phyloP scores from a whole-genome alignment of 1,284 basidiomycete genomes.

The Ustilago vetiveriae region DNA sequence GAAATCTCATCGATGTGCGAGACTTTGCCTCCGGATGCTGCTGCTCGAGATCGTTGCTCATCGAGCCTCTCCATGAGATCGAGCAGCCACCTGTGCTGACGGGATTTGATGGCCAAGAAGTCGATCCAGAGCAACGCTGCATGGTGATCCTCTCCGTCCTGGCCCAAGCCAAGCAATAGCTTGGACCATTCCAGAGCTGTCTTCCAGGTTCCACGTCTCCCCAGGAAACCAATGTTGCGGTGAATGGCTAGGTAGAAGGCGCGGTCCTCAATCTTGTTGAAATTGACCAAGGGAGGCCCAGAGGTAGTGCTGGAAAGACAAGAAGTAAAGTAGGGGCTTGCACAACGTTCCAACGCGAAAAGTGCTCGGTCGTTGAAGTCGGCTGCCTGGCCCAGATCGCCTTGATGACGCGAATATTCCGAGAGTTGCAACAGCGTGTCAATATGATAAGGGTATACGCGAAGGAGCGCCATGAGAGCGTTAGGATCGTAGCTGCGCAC shows the following conservation, averaged over 20 bases:
- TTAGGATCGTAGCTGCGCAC: conserved; percentile 62
- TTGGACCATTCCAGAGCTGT: conserved; percentile 66
- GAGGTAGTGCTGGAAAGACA: conserved; percentile 51
- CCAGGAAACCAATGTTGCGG: conserved; percentile 59
- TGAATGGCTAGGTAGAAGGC: conserved; percentile 64
- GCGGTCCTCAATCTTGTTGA: conserved; percentile 60
- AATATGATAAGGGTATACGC: conserved; percentile 65
- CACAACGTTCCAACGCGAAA: conserved; percentile 62
- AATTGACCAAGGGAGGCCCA: conserved; percentile 60
- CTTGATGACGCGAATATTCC: conserved; percentile 64
- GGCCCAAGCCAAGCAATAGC: conserved; percentile 54
- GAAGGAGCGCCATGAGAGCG: conserved; percentile 53
- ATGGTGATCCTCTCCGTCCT: conserved; percentile 61
- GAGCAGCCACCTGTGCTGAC: conserved; percentile 60
- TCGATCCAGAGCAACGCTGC: conserved; percentile 65
- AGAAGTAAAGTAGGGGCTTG: conserved; percentile 51
- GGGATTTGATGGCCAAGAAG: conserved; percentile 63
- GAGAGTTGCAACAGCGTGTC: conserved; percentile 63
- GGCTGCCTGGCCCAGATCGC: conserved; percentile 62
- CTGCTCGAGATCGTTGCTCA: conserved; percentile 23
- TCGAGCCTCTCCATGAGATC: conserved; percentile 51
- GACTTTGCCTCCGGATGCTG: conserved; percentile 3
- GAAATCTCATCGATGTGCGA: conserved; percentile 29
- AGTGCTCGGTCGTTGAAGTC: conserved; percentile 65
- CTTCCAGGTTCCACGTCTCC: conserved; percentile 63